Percentiles rank a stretch among this genome's conserved stretches.
These are phyloP conservation scores for Zostera marina DNA, from an alignment of 116 monocot genomes.

Conservation along the genomic window DNA sequence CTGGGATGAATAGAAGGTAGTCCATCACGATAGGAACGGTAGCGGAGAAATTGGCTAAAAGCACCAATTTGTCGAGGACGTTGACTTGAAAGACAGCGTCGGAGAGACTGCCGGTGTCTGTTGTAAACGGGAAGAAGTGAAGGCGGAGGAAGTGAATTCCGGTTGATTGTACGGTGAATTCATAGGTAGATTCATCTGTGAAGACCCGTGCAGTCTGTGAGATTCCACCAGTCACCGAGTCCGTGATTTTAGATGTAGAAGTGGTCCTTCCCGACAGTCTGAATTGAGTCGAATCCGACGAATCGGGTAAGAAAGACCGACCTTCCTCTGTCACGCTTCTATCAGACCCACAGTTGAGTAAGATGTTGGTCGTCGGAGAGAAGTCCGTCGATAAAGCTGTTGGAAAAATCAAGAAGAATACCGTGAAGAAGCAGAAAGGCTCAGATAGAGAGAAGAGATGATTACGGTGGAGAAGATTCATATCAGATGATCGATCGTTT, in stretches of 20 bases:
- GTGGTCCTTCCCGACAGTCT: not conserved
- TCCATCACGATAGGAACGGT: slow-evolving; percentile 27
- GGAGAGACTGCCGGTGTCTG: slow-evolving; percentile 13
- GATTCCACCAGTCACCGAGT: too few species aligned
- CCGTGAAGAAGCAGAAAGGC: not conserved
- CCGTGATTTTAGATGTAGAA: not conserved
- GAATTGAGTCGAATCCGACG: not conserved
- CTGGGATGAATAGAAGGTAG: slow-evolving; percentile 30
- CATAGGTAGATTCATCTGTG: slow-evolving; percentile 14
- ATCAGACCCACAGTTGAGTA: not conserved
- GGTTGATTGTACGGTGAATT: slow-evolving; percentile 10
- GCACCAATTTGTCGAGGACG: slow-evolving; percentile 12
- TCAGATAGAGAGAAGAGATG: not conserved
- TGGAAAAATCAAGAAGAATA: not conserved
- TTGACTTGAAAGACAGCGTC: slow-evolving; percentile 26
- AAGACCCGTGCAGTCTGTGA: slow-evolving; percentile 27
- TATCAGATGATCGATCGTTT: too few species aligned
- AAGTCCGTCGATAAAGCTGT: not conserved
- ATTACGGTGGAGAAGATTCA: not conserved
- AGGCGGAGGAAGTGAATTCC: slow-evolving; percentile 38
- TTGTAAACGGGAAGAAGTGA: slow-evolving; percentile 32
- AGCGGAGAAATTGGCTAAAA: slow-evolving; percentile 26
- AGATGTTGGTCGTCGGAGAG: not conserved
- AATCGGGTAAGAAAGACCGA: slow-evolving; percentile 16
- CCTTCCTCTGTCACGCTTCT: not conserved